Percentiles rank a stretch among this genome's conserved stretches.
Conservation (phyloP, 441 rosid species). For the Theobroma grandiflorum region DNA sequence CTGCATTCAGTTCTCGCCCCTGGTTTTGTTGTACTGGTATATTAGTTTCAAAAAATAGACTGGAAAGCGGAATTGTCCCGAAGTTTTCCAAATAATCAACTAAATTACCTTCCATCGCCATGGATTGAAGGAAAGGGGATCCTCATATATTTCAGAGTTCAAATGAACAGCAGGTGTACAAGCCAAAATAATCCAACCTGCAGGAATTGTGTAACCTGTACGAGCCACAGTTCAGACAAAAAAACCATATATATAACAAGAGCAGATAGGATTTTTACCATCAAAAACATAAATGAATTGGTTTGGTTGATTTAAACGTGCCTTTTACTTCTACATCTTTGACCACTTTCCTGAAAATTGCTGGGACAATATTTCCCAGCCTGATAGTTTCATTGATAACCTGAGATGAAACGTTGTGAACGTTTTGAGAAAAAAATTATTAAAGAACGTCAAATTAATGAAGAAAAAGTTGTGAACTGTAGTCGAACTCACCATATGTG, state of each 20-base stretch:
- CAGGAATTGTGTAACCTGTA: slow-evolving; percentile 56
- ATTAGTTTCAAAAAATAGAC: neutral
- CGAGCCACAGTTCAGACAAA: neutral
- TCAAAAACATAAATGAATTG: neutral
- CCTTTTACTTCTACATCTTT: slow-evolving; percentile 52
- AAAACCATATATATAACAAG: neutral
- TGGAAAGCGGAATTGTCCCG: neutral
- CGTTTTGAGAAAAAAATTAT: neutral
- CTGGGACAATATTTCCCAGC: slow-evolving; percentile 53
- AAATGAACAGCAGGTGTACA: slow-evolving; percentile 46
- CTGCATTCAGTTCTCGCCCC: slow-evolving; percentile 32
- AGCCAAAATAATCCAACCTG: slow-evolving; percentile 54
- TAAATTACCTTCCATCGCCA: slow-evolving; percentile 49
- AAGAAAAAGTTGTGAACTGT: neutral
- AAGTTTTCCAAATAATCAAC: neutral
- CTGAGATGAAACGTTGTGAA: slow-evolving; percentile 29
- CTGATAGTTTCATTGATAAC: slow-evolving; percentile 58
- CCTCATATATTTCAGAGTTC: slow-evolving; percentile 40
- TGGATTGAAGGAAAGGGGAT: slow-evolving; percentile 53
- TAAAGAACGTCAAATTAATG: neutral
- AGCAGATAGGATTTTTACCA: neutral
- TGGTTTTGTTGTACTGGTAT: neutral
- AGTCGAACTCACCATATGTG: slow-evolving; percentile 44
- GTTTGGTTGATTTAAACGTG: slow-evolving; percentile 7
- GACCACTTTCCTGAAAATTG: slow-evolving; percentile 50